Base-by-base conservation (phyloP, 2,329 filamentous ascomycete species). In the Metarhizium sp. region DNA sequence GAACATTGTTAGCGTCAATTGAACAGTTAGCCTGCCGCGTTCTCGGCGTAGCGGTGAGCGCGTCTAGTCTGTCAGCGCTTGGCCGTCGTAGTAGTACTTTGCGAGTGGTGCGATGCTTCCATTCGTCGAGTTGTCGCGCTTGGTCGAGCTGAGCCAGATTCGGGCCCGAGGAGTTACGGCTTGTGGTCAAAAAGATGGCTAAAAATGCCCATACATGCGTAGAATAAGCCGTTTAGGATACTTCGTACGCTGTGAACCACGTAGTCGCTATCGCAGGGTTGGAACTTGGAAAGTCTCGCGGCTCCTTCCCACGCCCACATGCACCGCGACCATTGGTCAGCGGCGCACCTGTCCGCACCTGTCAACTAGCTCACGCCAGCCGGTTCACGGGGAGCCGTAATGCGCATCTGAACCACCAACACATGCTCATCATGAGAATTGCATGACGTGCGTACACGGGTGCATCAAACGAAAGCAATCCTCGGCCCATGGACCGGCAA, bases 401-500 rank as follows among this genome's bases (percentile, higher is more conserved):
- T 25, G 25, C 25, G 25, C 40, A 16, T 42, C 40, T 16, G 6
- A 42, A 18, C n/a, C 2, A 34, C 32, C 32, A 34, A 34, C 32
- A 7, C 32, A 34, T 34, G 32, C 32, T 7, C 32, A 34, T 34
- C 32, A 11, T 34, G 32, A 34, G 32, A 34, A 34, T 34, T 11
- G 32, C 32, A 34, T 40, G 38, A 40, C 14, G 38, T 16, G 14
- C 38, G 10, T 40, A 11, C 38, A 5, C 38, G 10, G 11, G 38
- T 16, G 14, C 14, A 40, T 40, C 14, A 40, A 40, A 45, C 32
- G 6, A 45, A 20, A 7, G 8, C 16, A 5, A 11, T 30, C 25
- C n/a, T 54, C 16, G 20, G 50, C 52, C 50, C 36, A 59, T 59
- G 59, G 54, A 61, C 29, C 32, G 50, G 48, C 55, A 57, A 47